Evolutionary conservation across 1,284 basidiomycete species (phyloP).

Genomic region (Apiotrichum siamense): DNA sequence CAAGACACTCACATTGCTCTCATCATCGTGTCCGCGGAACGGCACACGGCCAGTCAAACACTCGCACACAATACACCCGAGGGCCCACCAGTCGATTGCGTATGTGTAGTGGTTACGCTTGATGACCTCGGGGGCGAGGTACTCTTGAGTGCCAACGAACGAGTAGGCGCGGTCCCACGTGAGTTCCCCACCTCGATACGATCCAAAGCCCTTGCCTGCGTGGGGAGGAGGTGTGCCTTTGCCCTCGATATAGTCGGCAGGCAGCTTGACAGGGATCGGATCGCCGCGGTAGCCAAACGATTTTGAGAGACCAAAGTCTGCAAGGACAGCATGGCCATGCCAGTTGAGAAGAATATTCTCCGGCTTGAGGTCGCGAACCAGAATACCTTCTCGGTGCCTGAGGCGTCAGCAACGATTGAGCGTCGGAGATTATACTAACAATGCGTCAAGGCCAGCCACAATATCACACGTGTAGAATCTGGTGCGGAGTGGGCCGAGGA

Average conservation of each 20-base stretch:
- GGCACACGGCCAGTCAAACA: conserved; percentile 54
- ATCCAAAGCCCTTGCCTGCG: conserved; percentile 20
- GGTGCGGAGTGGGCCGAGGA: conserved; percentile 82
- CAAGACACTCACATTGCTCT: conserved; percentile 16
- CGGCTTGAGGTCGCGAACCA: conserved; percentile 49
- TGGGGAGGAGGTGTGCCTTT: conserved; percentile 16
- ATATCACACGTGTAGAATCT: conserved; percentile 96
- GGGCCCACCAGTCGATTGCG: conserved; percentile 96
- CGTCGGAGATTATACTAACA: conserved; percentile 44
- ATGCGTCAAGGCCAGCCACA: conserved; percentile 84
- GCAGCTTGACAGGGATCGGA: conserved; percentile 29
- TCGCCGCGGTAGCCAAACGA: conserved; percentile 39
- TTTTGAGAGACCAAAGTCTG: conserved; percentile 71
- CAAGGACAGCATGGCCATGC: conserved; percentile 90
- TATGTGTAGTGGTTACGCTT: conserved; percentile 85
- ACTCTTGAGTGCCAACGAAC: conserved; percentile 70
- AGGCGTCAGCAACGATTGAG: not conserved
- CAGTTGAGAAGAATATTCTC: conserved; percentile 91
- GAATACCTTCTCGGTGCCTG: conserved; percentile 49
- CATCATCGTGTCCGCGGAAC: conserved; percentile 17
- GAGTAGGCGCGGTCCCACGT: conserved; percentile 21
- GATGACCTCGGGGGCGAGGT: conserved; percentile 86
- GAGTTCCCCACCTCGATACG: conserved; percentile 19
- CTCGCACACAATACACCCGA: conserved; percentile 95
- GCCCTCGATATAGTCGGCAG: conserved; percentile 18